Base-by-base conservation (phyloP, 805 yeast genomes). In the Torulaspora delbrueckii region DNA sequence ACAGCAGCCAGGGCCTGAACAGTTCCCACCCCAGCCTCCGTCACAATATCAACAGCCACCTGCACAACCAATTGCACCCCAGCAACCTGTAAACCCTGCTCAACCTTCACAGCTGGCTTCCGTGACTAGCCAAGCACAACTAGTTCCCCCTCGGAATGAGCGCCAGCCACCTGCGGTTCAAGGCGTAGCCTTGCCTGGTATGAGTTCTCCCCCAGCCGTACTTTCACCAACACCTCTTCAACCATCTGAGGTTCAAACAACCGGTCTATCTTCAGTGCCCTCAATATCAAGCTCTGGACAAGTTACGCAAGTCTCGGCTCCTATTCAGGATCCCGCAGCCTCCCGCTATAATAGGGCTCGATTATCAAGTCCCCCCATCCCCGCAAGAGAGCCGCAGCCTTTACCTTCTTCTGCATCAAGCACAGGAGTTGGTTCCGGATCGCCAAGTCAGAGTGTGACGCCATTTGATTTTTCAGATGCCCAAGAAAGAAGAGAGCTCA, bases 1-100 rank as follows among this genome's bases (percentile, higher is more conserved):
- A n/a, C 48, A 44, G 12, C 53, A 25, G 16, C 51, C 16, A 26
- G 48, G 28, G 13, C 45, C 46, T 16, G 32, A 23, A 35, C 51
- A 48, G n/a, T 26, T 12, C n/a, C 58, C 56, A 31, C 49, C 48
- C 25, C 37, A 47, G 19, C 42, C 39, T 14, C 47, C 43, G n/a
- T 43, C 39, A n/a, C 54, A 41, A 33, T 56, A 46, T 32, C 45
- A 27, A 33, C 55, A 42, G 22, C 52, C 46, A 12, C 34, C 16
- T 23, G 43, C 23, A 1, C 53, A 40, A 13, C 62, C 39, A 42
- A 34, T 43, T 44, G 10, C 41, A 41, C 14, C 55, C 43, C 42
- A 39, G 27, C 42, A 28, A 14, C 24, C 41, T 14, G n/a, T 16
- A 9, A 27, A 13, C 31, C 12, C 39, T 18, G 18, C 37, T n/a